Base-by-base conservation (phyloP, 2,329 filamentous ascomycete genomes). In the Domatiomyces globalis region DNA sequence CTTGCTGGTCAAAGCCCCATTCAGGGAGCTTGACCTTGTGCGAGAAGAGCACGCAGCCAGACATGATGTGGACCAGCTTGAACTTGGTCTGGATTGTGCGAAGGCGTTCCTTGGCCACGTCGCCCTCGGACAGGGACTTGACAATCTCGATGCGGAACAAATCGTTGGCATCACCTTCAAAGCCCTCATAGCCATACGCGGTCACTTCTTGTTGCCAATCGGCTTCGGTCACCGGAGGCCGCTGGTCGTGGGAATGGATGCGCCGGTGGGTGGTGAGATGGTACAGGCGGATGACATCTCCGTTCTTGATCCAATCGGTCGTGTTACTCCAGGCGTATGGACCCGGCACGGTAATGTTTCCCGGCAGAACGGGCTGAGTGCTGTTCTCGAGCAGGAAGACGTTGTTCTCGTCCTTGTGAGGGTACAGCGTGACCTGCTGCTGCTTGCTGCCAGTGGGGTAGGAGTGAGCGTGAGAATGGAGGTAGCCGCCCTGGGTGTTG, bases 331-430 rank as follows among this genome's bases (percentile, higher is more conserved):
- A 96, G 7, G 88, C 90, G 47, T 74, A 71, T 1, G 87, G 85
- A 44, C 89, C 89, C 60, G 85, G 83, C 57, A 95, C 83, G 56
- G 85, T 76, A 49, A 87, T 88, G 59, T 87, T 79, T 50, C 79
- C 72, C 51, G 81, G 83, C 18, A 51, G 54, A 17, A 92, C 74
- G 8, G 92, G 92, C 64, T 95, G 87, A 7, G 92, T 98, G 71
- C 94, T 86, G 68, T 98, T 98, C 73, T 98, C 92, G 52, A 96
- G 66, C 36, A 95, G 71, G 80, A 87, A 98, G 51, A 94, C 62
- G 66, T 98, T 98, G 77, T 98, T 98, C 66, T 95, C 87, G 63
- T 98, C 92, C 76, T 96, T 96, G 77, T 98, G 92, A 6, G 92
- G 92, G 63, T 98, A 98, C 2, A 98, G 80, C 1, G 92, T 98